Percentiles rank a stretch among this genome's conserved stretches.
phyloP scores from a whole-genome alignment of 2,329 filamentous ascomycete genomes.

The Diaporthe citrichinensis region DNA sequence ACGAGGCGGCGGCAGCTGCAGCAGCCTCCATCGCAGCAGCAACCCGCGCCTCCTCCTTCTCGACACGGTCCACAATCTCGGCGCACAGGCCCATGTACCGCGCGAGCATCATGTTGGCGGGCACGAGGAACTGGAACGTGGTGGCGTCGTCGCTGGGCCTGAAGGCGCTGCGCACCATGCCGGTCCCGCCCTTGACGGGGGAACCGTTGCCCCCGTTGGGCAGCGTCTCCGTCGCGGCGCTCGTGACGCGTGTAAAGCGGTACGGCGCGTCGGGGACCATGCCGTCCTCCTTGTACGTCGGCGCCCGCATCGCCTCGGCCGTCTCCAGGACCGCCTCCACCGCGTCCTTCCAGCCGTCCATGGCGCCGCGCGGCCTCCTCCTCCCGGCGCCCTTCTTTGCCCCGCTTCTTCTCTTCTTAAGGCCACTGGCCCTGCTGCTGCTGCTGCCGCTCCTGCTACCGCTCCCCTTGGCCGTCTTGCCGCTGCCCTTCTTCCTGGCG shows the following conservation, averaged over 20 bases:
- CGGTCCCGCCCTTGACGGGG: slow-evolving; percentile 77
- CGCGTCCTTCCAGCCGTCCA: slow-evolving; percentile 71
- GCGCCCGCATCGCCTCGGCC: slow-evolving; percentile 73
- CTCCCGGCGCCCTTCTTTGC: slow-evolving; percentile 48
- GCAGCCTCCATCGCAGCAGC: slow-evolving; percentile 15
- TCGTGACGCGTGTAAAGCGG: slow-evolving; percentile 78
- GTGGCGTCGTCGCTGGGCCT: slow-evolving; percentile 84
- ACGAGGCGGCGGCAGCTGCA: background rate
- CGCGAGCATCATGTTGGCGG: slow-evolving; percentile 80
- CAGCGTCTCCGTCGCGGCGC: slow-evolving; percentile 79
- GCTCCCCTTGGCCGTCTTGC: background rate
- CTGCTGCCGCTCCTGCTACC: background rate
- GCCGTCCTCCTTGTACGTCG: slow-evolving; percentile 75
- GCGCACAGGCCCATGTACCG: slow-evolving; percentile 63
- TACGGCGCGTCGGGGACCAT: slow-evolving; percentile 70
- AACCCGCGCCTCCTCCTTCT: slow-evolving; percentile 51
- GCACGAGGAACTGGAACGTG: slow-evolving; percentile 83
- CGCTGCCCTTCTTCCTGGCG: background rate
- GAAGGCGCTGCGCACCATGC: slow-evolving; percentile 82
- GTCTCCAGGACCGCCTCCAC: slow-evolving; percentile 74
- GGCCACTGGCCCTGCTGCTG: background rate
- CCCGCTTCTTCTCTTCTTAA: background rate
- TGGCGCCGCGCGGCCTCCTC: background rate
- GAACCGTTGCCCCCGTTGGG: slow-evolving; percentile 78
- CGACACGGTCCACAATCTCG: slow-evolving; percentile 50